phyloP scores from a whole-genome alignment of 768 basidiomycete species.

The Naganishia antarctica region DNA sequence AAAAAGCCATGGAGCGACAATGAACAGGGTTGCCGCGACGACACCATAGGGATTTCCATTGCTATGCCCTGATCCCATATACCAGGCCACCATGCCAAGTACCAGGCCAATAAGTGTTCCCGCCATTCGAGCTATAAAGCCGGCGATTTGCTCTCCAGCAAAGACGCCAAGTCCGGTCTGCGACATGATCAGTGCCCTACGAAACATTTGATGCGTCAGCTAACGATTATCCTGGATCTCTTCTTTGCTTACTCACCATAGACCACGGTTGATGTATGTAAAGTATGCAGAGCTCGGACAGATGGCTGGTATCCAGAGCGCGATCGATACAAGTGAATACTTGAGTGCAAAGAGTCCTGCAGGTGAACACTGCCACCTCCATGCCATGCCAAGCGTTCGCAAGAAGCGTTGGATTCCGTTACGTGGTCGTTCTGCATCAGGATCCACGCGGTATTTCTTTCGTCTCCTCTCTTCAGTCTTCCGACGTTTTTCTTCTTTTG shows the following conservation, averaged over 20 bases:
- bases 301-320: constrained; percentile 57
- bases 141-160: constrained; percentile 57
- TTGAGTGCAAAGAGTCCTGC: constrained; percentile 57
- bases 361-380: constrained; percentile 52
- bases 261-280: constrained; percentile 42
- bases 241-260: constrained; percentile 7
- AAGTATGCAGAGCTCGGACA: constrained; percentile 51
- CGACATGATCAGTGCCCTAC: constrained; percentile 58
- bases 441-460: constrained; percentile 45
- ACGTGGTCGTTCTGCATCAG: constrained; percentile 55
- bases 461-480: constrained; percentile 25
- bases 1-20: constrained; percentile 56
- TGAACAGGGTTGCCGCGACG: constrained; percentile 55
- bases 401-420: constrained; percentile 53
- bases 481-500: constrained; percentile 21
- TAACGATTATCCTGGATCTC: too few species aligned
- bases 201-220: too few species aligned
- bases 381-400: constrained; percentile 47
- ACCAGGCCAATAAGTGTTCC: constrained; percentile 54
- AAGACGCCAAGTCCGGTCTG: constrained; percentile 60
- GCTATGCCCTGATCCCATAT: constrained; percentile 49
- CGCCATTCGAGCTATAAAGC: constrained; percentile 53
- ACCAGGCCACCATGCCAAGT: constrained; percentile 56
- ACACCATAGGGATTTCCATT: constrained; percentile 47
- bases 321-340: constrained; percentile 55